Base-by-base conservation (phyloP, 1,139 yeast species). In the Pichia inconspicua region DNA sequence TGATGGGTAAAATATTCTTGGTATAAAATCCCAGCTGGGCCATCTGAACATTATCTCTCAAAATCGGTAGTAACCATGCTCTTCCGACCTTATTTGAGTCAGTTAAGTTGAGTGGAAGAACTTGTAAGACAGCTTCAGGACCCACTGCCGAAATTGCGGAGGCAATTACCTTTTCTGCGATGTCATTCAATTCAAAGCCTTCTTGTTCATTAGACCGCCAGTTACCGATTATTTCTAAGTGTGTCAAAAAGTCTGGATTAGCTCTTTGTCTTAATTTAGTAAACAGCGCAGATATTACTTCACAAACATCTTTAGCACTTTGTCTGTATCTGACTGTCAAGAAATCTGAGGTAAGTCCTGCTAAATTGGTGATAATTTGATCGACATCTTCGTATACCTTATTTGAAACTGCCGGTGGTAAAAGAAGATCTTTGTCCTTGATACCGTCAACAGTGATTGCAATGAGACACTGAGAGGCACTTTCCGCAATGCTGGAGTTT, bases 11-110 rank as follows among this genome's bases (percentile, higher is more conserved):
- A 50, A 94, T 75, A 39, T 80, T 73, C 25, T 67, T 64, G 52
- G 77, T 74, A 67, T 78, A 92, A 62, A 73, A 87, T 0, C 75
- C 71, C 48, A 94, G 71, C 49, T 76, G 74, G 1, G 97, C 84
- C 61, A 79, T 77, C 57, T 82, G 77, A 30, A 88, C 85, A 60
- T 86, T 81, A 58, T 90, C 97, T 67, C 97, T 83, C 53, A 92
- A 75, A 36, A 94, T 65, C n/a, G 98, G 98, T 54, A 92, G 74
- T 58, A 92, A 63, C 97, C 97, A 92, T 44, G 97, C 97, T 65
- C 97, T 79, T 44, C 96, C 96, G 25, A 67, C 67, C 19, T 69
- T 68, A 22, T 71, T 65, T 5, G 80, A 71, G 42, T 73, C 71
- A 28, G 74, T 68, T 59, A 92, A 73, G 61, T 90, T 88, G 62